A percentile compares a stretch with the other conserved stretches of the same genome.
Evolutionary conservation across 305 asterid species (phyloP).

Genomic region (Fraxinus angustifolia): DNA sequence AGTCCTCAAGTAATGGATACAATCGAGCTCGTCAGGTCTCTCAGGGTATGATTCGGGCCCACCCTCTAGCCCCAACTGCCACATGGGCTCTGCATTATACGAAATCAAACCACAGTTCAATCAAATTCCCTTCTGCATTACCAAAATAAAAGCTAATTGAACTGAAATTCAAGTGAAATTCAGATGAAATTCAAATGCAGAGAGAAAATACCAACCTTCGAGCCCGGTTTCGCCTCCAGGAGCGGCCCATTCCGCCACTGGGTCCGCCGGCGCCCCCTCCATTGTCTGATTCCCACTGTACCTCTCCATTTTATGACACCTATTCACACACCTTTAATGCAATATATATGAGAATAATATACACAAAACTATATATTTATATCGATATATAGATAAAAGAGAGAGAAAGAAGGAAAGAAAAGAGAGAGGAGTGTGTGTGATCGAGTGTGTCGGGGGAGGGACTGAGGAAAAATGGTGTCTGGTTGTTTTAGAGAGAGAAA

Average conservation of each 20-base stretch:
- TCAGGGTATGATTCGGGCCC: slow-evolving; percentile 78
- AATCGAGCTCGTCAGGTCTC: slow-evolving; percentile 74
- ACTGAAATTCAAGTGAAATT: slow-evolving; percentile 50
- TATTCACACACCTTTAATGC: slow-evolving; percentile 24
- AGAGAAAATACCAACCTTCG: slow-evolving; percentile 54
- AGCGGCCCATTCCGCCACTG: slow-evolving; percentile 84
- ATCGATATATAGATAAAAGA: slow-evolving; percentile 21
- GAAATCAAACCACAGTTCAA: slow-evolving; percentile 32
- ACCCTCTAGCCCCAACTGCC: slow-evolving; percentile 64
- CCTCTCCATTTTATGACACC: slow-evolving; percentile 55
- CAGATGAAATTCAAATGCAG: slow-evolving; percentile 53
- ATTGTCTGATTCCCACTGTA: slow-evolving; percentile 55
- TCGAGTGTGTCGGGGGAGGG: slow-evolving; percentile 18
- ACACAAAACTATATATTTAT: not conserved
- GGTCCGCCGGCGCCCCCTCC: slow-evolving; percentile 74
- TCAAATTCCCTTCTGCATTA: slow-evolving; percentile 36
- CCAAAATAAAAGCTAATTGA: slow-evolving; percentile 21
- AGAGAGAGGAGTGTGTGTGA: slow-evolving; percentile 30
- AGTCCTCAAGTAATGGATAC: slow-evolving; percentile 82
- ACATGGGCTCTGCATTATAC: slow-evolving; percentile 80
- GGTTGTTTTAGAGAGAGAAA: slow-evolving; percentile 48
- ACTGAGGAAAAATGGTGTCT: slow-evolving; percentile 14
- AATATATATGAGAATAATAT: slow-evolving; percentile 18
- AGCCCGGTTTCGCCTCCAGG: slow-evolving; percentile 91
- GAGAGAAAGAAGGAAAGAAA: slow-evolving; percentile 25